These are phyloP conservation scores for Trypanosoma platydactyli DNA, from an alignment of 208 protist genomes.

Conservation along the genomic window DNA sequence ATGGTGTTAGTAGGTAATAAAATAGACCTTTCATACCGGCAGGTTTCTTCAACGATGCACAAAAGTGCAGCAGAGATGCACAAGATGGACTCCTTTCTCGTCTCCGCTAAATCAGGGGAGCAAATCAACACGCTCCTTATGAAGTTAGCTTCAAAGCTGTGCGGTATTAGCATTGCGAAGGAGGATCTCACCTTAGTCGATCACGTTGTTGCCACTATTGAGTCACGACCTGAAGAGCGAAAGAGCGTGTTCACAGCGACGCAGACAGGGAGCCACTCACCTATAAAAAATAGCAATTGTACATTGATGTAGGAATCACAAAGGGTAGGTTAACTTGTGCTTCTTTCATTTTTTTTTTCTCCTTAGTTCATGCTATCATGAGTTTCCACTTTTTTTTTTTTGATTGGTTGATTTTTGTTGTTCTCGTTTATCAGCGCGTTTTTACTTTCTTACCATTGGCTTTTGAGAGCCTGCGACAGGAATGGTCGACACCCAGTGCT, in stretches of 20 bases:
- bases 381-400: neutral
- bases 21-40: conserved; percentile 85
- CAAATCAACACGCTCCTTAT: conserved; percentile 84
- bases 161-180: conserved; percentile 67
- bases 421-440: no score
- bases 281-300: conserved; percentile 39
- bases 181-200: conserved; percentile 73
- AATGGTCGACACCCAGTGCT: no score
- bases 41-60: conserved; percentile 76
- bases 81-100: conserved; percentile 46
- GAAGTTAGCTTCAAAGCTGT: conserved; percentile 83
- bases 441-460: no score
- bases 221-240: conserved; percentile 29
- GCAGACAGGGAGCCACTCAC: conserved; percentile 18
- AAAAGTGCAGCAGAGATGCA: conserved; percentile 47
- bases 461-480: no score
- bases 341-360: conserved; percentile 1
- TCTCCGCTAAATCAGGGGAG: conserved; percentile 93
- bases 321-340: neutral
- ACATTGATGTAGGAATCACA: conserved; percentile 34
- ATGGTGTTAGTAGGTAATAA: conserved; percentile 93
- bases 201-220: conserved; percentile 47
- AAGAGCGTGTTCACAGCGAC: conserved; percentile 9
- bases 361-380: neutral
- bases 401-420: no score